Conservation (phyloP, 352 stramenopile species). For the Phytophthora colocasiae region DNA sequence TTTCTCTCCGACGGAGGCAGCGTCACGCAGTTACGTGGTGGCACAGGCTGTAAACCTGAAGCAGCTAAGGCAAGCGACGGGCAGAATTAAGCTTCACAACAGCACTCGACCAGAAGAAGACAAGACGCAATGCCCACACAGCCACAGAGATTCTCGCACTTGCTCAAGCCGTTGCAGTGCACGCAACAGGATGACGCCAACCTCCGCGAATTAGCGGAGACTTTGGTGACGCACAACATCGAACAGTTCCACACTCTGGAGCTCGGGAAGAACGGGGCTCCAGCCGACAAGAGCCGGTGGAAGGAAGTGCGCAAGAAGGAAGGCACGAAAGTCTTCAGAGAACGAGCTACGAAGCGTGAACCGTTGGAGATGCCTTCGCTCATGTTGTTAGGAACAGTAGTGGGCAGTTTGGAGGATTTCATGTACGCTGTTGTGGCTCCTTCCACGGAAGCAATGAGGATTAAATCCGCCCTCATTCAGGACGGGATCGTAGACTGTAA, state of each 20-base stretch:
- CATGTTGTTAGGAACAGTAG: constrained; percentile 25
- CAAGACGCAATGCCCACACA: constrained; percentile 6
- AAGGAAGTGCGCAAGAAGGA: constrained; percentile 30
- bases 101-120: constrained; percentile 3
- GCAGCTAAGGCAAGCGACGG: constrained; percentile 1
- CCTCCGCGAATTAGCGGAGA: constrained; percentile 29
- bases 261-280: constrained; percentile 16
- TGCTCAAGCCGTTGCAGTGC: constrained; percentile 19
- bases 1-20: constrained; percentile 8
- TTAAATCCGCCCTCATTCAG: constrained; percentile 43
- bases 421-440: constrained; percentile 50
- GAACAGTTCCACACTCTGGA: constrained; percentile 32
- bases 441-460: constrained; percentile 36
- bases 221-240: constrained; percentile 40
- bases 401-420: constrained; percentile 49
- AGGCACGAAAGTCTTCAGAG: constrained; percentile 28
- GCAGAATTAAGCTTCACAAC: constrained; percentile 7
- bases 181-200: constrained; percentile 21
- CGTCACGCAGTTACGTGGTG: background rate
- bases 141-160: constrained; percentile 19
- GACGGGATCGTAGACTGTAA: constrained; percentile 45
- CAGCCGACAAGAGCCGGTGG: constrained; percentile 21
- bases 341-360: constrained; percentile 21
- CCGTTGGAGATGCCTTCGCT: constrained; percentile 30
- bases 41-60: constrained; percentile 6